Percentiles rank a stretch among this genome's conserved stretches.
These are phyloP conservation scores for Euphorbia pulcherrima DNA, from an alignment of 345 rosid species.

Conservation along the genomic window DNA sequence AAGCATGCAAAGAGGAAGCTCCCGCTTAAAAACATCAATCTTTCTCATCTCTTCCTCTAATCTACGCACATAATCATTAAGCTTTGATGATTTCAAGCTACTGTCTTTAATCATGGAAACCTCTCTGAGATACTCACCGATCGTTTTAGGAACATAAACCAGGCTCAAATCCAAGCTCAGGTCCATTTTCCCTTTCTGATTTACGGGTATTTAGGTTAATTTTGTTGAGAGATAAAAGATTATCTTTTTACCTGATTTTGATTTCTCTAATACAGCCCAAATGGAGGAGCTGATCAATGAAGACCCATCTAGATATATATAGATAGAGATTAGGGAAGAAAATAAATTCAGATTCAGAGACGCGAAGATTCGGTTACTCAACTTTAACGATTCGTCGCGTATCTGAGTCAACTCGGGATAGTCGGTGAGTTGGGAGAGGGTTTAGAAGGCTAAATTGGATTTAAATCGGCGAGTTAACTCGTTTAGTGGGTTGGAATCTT, in stretches of 20 bases:
- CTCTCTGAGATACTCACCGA: constrained; percentile 45
- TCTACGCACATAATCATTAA: constrained; percentile 44
- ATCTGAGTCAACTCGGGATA: constrained; percentile 23
- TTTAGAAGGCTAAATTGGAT: not conserved
- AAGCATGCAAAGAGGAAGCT: constrained; percentile 75
- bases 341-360: constrained; percentile 34
- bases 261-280: constrained; percentile 24
- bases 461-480: constrained; percentile 16
- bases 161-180: constrained; percentile 59
- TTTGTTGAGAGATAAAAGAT: not conserved
- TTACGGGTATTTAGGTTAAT: too few relatives aligned
- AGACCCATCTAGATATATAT: constrained; percentile 7
- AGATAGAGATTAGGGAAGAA: constrained; percentile 1
- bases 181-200: too few relatives aligned
- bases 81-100: constrained; percentile 37
- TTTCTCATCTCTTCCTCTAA: constrained; percentile 67
- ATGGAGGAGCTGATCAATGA: constrained; percentile 25
- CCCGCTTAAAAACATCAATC: constrained; percentile 67
- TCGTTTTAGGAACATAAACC: constrained; percentile 41
- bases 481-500: constrained; percentile 23
- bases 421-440: not conserved
- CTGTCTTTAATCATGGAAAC: constrained; percentile 37
- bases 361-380: constrained; percentile 38
- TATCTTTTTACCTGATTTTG: not conserved
- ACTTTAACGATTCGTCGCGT: constrained; percentile 36